These are phyloP conservation scores for Tulasnella sp. DNA, from an alignment of 768 basidiomycete species.

Conservation along the genomic window DNA sequence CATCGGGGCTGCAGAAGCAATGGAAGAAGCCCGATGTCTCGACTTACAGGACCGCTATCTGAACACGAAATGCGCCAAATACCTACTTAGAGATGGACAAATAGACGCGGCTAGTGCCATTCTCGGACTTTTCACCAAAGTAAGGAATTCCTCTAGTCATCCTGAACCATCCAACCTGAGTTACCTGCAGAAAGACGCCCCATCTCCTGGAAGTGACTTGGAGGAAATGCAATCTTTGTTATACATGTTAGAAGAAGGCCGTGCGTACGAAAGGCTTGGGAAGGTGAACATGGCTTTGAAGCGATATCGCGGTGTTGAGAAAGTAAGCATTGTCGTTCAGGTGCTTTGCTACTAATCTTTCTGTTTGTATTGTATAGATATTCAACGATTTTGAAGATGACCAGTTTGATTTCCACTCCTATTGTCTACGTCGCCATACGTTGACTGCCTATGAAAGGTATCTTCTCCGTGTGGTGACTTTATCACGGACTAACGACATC, in stretches of 20 bases:
- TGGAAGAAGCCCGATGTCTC: slow-evolving; percentile 71
- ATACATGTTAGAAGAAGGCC: slow-evolving; percentile 72
- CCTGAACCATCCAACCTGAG: background rate
- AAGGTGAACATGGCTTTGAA: slow-evolving; percentile 72
- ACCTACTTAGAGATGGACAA: slow-evolving; percentile 71
- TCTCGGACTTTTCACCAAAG: slow-evolving; percentile 87
- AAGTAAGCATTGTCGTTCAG: slow-evolving; percentile 33
- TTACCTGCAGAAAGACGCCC: slow-evolving; percentile 61
- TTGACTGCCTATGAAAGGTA: slow-evolving; percentile 78
- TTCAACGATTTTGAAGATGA: slow-evolving; percentile 88
- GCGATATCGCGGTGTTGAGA: slow-evolving; percentile 62
- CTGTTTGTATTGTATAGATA: slow-evolving; percentile 40
- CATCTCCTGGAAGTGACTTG: slow-evolving; percentile 61
- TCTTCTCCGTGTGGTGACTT: slow-evolving; percentile 23
- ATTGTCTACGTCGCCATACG: slow-evolving; percentile 80
- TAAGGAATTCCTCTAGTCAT: slow-evolving; percentile 26
- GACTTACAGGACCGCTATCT: slow-evolving; percentile 93
- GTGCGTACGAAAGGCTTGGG: slow-evolving; percentile 50
- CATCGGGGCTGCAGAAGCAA: slow-evolving; percentile 53
- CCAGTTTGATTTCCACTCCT: slow-evolving; percentile 96
- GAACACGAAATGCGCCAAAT: slow-evolving; percentile 90
- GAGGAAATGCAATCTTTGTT: slow-evolving; percentile 94
- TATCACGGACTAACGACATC: background rate
- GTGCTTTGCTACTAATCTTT: background rate
- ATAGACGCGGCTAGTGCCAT: slow-evolving; percentile 60